These are phyloP conservation scores for Hortaea werneckii DNA, from an alignment of 2,329 filamentous ascomycete species.

Conservation along the genomic window DNA sequence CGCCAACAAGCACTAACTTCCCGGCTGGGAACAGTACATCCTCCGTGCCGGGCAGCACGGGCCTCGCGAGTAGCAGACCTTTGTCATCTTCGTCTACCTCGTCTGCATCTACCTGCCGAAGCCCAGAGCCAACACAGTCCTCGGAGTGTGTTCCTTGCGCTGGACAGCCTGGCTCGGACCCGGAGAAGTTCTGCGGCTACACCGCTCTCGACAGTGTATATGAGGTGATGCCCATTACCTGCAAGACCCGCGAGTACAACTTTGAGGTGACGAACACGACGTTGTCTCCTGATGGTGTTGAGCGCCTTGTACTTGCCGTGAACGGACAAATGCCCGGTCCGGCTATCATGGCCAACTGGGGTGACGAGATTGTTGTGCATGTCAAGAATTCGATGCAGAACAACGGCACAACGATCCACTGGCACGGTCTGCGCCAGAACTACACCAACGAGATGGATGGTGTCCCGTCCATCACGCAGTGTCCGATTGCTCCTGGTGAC, in stretches of 20 bases:
- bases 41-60: background rate
- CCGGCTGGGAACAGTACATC: background rate
- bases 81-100: background rate
- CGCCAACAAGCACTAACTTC: background rate
- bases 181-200: slow-evolving; percentile 24
- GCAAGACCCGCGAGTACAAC: slow-evolving; percentile 32
- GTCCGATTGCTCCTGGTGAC: slow-evolving; percentile 25
- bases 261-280: slow-evolving; percentile 34
- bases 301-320: slow-evolving; percentile 27
- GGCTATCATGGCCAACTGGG: slow-evolving; percentile 41
- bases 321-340: slow-evolving; percentile 52
- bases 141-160: slow-evolving; percentile 19
- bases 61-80: background rate
- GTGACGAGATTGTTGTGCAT: slow-evolving; percentile 18
- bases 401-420: slow-evolving; percentile 44
- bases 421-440: slow-evolving; percentile 39
- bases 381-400: slow-evolving; percentile 31
- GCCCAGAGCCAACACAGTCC: background rate
- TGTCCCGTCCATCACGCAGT: slow-evolving; percentile 47
- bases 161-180: slow-evolving; percentile 20
- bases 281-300: slow-evolving; percentile 37
- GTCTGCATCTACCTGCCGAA: background rate
- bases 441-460: slow-evolving; percentile 46
- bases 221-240: slow-evolving; percentile 29
- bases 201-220: slow-evolving; percentile 27